Evolutionary conservation across 257 asterid species (phyloP), one percentile per base, ranked within the genome.

Genomic region (Pogostemon cablin): DNA sequence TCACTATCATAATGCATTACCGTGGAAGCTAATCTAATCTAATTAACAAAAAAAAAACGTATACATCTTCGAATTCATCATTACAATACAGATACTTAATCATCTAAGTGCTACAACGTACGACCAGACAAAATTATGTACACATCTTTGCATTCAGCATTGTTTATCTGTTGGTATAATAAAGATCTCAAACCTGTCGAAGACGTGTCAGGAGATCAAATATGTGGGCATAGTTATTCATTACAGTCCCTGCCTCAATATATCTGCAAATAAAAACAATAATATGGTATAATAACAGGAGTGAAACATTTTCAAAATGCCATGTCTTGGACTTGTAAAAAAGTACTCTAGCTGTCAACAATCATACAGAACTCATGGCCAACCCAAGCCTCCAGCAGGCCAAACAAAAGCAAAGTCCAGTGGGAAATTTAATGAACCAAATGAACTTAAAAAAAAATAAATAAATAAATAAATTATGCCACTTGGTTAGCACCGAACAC

Each of bases 171-270:
- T 35, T 35, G 41, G 32, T 5, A 64, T 12, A 54, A 8, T 78
- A 55, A 58, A 54, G 67, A 75, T 62, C 38, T 20, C 58, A 53
- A 71, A 93, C 98, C 97, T 93, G 98, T 54, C 98, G 89, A 66
- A 93, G 86, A 77, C 96, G 96, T 5, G 96, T 90, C 49, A 93
- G 86, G 65, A 93, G 96, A 79, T 90, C 96, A 83, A 93, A 88
- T 73, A 90, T 93, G 85, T 93, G 97, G 37, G 98, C 98, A 68
- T 90, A 93, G 83, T 90, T 93, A 78, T 93, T 93, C 90, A 83
- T 63, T 78, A 88, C 75, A 1, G 96, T 93, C 41, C 91, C 95
- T 15, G 88, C 90, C 32, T 83, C 85, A 58, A 93, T 74, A 61
- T 88, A 93, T 72, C 97, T 93, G 96, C 88, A 83, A 35, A 41